Conservation (phyloP, 208 protist genomes). For the Sergeia podlipaevii region DNA sequence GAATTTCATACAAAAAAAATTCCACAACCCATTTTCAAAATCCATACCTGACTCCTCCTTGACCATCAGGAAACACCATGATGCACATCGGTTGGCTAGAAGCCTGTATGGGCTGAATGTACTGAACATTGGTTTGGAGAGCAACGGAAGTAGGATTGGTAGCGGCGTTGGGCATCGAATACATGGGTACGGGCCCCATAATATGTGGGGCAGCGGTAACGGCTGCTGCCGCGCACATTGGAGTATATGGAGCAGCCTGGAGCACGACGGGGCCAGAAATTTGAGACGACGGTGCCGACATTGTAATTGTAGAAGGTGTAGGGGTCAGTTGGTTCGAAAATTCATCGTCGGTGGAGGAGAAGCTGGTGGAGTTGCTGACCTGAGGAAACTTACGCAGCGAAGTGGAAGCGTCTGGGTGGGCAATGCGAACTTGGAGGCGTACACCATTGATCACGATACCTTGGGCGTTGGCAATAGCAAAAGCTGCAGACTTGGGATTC, state of each 20-base stretch:
- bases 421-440: conserved; percentile 69
- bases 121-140: conserved; percentile 2
- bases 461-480: conserved; percentile 35
- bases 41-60: no score
- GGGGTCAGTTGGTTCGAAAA: no score
- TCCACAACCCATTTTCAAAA: no score
- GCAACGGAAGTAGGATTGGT: neutral
- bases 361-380: neutral
- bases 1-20: no score
- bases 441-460: conserved; percentile 37
- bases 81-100: conserved; percentile 17
- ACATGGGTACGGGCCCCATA: neutral
- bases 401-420: conserved; percentile 41
- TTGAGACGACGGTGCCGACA: no score
- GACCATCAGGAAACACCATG: conserved; percentile 31
- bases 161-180: neutral
- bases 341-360: conserved; percentile 8
- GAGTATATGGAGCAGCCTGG: no score
- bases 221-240: no score
- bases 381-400: conserved; percentile 21
- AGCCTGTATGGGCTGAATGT: no score
- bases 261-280: no score
- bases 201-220: neutral
- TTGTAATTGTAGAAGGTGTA: no score
- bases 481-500: conserved; percentile 25